Evolutionary conservation across 768 basidiomycete species (phyloP).

Genomic region (Phylloporus arenicola): DNA sequence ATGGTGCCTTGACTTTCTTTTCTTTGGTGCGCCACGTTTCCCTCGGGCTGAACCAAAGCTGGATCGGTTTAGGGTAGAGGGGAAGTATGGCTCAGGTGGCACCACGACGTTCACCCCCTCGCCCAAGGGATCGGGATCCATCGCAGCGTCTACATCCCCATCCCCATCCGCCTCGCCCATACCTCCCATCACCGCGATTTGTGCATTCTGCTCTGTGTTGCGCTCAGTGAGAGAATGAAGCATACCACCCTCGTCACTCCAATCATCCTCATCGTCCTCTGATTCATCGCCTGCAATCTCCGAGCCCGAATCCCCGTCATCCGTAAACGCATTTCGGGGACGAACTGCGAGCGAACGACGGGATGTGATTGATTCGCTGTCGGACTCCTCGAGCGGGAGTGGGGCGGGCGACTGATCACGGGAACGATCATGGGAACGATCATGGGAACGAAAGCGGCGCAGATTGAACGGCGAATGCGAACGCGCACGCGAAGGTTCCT

Average conservation of each 20-base stretch:
- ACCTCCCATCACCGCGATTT: slow-evolving; percentile 33
- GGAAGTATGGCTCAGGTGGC: slow-evolving; percentile 79
- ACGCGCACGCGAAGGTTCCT: slow-evolving; percentile 56
- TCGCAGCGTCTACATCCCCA: slow-evolving; percentile 46
- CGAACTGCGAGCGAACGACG: slow-evolving; percentile 38
- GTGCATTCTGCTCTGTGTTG: slow-evolving; percentile 83
- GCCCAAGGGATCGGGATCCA: slow-evolving; percentile 78
- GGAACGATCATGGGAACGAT: too few species aligned
- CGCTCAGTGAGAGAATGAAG: slow-evolving; percentile 80
- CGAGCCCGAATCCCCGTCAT: slow-evolving; percentile 59
- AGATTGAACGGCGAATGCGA: slow-evolving; percentile 79
- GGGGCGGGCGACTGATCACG: slow-evolving; percentile 54
- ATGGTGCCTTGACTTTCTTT: slow-evolving; percentile 57
- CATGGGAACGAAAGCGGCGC: slow-evolving; percentile 56
- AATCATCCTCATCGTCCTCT: slow-evolving; percentile 51
- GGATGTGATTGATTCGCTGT: slow-evolving; percentile 37
- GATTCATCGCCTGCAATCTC: slow-evolving; percentile 46
- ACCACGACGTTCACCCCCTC: slow-evolving; percentile 90
- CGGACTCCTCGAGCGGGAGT: slow-evolving; percentile 52
- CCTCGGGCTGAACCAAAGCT: slow-evolving; percentile 32
- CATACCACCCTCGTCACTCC: slow-evolving; percentile 48
- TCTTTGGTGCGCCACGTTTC: slow-evolving; percentile 37
- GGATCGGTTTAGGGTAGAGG: slow-evolving; percentile 59
- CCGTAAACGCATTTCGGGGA: slow-evolving; percentile 59
- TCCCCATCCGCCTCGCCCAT: slow-evolving; percentile 35